Conservation (phyloP, 306 rosid species). For the Comarum palustre region DNA sequence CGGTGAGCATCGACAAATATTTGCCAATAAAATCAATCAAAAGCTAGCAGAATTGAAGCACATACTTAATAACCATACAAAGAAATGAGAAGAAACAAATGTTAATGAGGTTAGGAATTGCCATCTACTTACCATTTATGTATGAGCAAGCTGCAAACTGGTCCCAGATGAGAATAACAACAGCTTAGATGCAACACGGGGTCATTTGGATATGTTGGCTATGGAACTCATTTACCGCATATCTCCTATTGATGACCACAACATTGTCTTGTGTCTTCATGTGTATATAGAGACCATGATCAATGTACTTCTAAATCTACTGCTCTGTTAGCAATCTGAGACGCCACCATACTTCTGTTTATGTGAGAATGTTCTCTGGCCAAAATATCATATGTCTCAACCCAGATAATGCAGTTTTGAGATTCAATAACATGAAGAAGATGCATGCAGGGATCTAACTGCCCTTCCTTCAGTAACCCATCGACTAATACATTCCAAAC, state of each 20-base stretch:
- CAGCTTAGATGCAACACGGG: background rate
- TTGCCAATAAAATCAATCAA: background rate
- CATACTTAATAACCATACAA: background rate
- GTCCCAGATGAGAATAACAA: constrained; percentile 9
- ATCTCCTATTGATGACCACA: background rate
- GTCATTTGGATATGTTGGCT: background rate
- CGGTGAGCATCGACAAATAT: background rate
- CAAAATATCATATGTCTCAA: constrained; percentile 35
- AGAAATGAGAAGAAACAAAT: background rate
- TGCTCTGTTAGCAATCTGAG: constrained; percentile 26
- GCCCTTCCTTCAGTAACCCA: constrained; percentile 41
- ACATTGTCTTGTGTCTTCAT: background rate
- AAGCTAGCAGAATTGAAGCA: background rate
- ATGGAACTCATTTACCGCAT: constrained; percentile 1
- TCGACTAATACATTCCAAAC: constrained; percentile 44
- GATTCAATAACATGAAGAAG: constrained; percentile 41
- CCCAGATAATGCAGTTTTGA: constrained; percentile 26
- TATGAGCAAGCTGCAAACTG: constrained; percentile 7
- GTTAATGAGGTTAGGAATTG: background rate
- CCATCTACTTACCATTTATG: constrained; percentile 3
- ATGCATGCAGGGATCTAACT: constrained; percentile 31
- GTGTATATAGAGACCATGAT: constrained; percentile 10
- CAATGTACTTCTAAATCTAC: constrained; percentile 15
- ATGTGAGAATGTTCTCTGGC: constrained; percentile 33
- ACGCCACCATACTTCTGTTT: constrained; percentile 17